Conservation (phyloP, 192 early-diverging fungal species). For the Entophlyctis luteolus region DNA sequence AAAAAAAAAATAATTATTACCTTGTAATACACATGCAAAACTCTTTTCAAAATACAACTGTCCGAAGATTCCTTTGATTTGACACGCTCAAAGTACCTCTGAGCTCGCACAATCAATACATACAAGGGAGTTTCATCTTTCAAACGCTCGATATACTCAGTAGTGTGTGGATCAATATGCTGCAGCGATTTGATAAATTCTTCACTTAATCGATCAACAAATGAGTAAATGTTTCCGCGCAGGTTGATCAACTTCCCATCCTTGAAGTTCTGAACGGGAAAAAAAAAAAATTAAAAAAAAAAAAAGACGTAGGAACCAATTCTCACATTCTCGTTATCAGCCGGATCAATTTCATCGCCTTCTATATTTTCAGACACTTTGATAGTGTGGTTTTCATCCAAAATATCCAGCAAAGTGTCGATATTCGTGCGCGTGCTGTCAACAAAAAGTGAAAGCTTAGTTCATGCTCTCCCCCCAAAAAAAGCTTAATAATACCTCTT, state of each 20-base stretch:
- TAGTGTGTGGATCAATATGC: slow-evolving; percentile 93
- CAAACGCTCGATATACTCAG: slow-evolving; percentile 92
- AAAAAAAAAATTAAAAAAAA: background rate
- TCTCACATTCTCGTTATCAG: slow-evolving; percentile 8
- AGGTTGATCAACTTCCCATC: slow-evolving; percentile 56
- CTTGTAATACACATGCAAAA: slow-evolving; percentile 98
- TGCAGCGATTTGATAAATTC: slow-evolving; percentile 96
- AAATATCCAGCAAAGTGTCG: slow-evolving; percentile 69
- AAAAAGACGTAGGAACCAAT: no score
- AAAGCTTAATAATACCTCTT: slow-evolving; percentile 43
- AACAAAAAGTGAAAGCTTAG: background rate
- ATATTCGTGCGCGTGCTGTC: slow-evolving; percentile 52
- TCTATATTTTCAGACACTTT: slow-evolving; percentile 66
- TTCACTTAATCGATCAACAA: slow-evolving; percentile 92
- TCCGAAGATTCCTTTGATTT: slow-evolving; percentile 53
- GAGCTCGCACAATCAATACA: slow-evolving; percentile 78
- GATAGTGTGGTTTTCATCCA: slow-evolving; percentile 73
- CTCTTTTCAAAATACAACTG: slow-evolving; percentile 74
- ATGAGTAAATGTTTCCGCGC: slow-evolving; percentile 80
- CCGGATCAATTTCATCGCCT: slow-evolving; percentile 50
- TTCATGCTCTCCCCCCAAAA: background rate
- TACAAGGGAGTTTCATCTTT: slow-evolving; percentile 86
- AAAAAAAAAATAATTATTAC: no score
- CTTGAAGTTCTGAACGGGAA: slow-evolving; percentile 31
- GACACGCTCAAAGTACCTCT: slow-evolving; percentile 79